Evolutionary conservation across 331 rosid species (phyloP), one percentile per base, ranked within the genome.

Genomic region (Erythrophleum ivorense): DNA sequence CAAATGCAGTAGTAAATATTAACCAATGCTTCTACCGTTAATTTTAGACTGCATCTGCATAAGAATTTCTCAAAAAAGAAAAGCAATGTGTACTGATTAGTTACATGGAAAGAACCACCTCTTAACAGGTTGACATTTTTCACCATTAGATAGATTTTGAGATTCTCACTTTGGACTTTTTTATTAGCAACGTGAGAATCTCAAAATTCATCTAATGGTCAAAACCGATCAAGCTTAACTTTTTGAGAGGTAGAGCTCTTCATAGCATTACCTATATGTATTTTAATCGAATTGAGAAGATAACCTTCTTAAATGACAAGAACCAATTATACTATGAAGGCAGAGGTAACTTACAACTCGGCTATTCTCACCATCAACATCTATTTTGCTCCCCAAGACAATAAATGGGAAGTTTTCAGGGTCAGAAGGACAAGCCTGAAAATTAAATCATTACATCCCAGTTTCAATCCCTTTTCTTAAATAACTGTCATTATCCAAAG

Each of bases 321-420:
- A 54, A 64, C 57, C 62, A 78, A 64, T 97, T 91, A 88, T 19
- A 52, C 64, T 36, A 64, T 15, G 43, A 75, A n/a, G 67, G 8
- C 60, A 74, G 60, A 69, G 41, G 71, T 6, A 66, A 82, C 96
- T 82, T 82, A 91, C 96, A 89, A 88, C 96, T 59, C 96, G 86
- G 75, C 93, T 88, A 74, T 89, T 91, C 45, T 94, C 96, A 11
- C 96, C 88, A 84, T 91, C 96, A 73, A 91, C 93, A 38, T 91
- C 96, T 38, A 91, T 81, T 86, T 91, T 91, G 90, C 89, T 91
- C 50, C 96, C 96, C 92, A 91, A 58, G 24, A 91, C 96, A 54
- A 91, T 94, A 78, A 91, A 91, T 50, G 96, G 96, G 41, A 91
- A 91, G 79, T 89, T 91, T 77, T 91, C 94, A 18, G 96, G 96